Evolutionary conservation across 495 filamentous ascomycete genomes (phyloP), one percentile per base, ranked within the genome.

Genomic region (Lasiosphaeria hispida): DNA sequence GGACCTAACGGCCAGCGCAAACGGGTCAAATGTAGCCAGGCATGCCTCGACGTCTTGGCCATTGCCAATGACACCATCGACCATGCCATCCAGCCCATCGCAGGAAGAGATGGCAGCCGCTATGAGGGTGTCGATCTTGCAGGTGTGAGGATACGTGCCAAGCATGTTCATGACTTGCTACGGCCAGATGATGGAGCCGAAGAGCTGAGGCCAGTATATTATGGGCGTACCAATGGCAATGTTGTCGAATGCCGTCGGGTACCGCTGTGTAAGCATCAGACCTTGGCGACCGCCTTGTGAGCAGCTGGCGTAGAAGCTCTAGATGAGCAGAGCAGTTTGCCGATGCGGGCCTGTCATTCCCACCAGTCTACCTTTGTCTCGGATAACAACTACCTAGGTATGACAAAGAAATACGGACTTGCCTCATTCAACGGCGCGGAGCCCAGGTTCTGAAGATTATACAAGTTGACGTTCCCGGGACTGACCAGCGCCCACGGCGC

Each of bases 221-320:
- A 61, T 69, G 18, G 72, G 68, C 2, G 74, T 63, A 45, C 61
- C 68, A 3, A 73, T 74, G 43, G 72, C 63, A 53, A 76, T 77
- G 1, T 73, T 72, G 47, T 77, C 75, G 57, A 67, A 80, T 3
- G 66, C 67, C 2, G 49, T 55, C 6, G 76, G 76, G 58, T 76
- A 75, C 11, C 68, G 63, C 54, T 79, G 76, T 2, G 77, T 74
- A 8, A 75, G 43, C 59, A 70, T 65, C 13, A 76, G n/a, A 5
- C 76, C 77, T 50, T 77, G 73, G 0, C 76, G 68, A 10, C 77
- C 76, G n/a, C 74, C 76, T 57, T 70, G 73, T 13, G 73, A 77
- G 55, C 76, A 80, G 7, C 77, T 50, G 3, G 73, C 70, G 55
- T 80, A 80, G 60, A 68, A 76, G 38, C 50, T 43, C 8, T 53